Percentiles rank a stretch among this genome's conserved stretches.
phyloP scores from a whole-genome alignment of 257 asterid genomes.

The Jacaranda copaia region DNA sequence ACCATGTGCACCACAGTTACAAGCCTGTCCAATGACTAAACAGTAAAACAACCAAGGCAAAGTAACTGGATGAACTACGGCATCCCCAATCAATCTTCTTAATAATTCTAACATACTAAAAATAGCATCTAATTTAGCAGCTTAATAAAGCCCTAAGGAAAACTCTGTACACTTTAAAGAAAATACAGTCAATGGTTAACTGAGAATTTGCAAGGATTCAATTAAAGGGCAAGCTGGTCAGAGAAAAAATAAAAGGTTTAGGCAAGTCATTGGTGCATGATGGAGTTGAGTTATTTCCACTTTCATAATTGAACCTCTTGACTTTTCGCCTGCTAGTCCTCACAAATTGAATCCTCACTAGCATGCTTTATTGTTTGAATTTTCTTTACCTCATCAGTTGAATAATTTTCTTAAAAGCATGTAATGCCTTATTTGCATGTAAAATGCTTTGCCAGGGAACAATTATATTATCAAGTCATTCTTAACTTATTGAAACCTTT shows the following conservation, averaged over 20 bases:
- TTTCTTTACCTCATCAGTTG: not conserved
- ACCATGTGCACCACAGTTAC: not conserved
- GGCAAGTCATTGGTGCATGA: not conserved
- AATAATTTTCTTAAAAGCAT: too few species aligned
- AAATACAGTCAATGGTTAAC: not conserved
- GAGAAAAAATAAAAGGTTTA: not conserved
- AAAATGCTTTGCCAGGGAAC: not conserved
- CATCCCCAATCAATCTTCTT: conserved; percentile 4
- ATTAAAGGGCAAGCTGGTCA: not conserved
- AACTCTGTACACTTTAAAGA: not conserved
- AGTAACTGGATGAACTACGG: not conserved
- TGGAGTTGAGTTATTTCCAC: not conserved
- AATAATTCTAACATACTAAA: not conserved
- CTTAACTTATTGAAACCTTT: not conserved
- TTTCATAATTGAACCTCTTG: not conserved
- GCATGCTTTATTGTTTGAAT: not conserved
- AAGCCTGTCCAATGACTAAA: not conserved
- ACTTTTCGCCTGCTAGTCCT: not conserved
- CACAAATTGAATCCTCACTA: not conserved
- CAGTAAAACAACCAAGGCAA: not conserved
- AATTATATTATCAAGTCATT: not conserved
- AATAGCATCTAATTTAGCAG: not conserved
- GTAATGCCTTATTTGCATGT: not conserved
- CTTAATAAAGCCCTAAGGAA: not conserved
- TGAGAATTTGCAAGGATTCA: not conserved